Evolutionary conservation across 2,329 filamentous ascomycete genomes (phyloP).

Genomic region (Apiospora saccharicola): DNA sequence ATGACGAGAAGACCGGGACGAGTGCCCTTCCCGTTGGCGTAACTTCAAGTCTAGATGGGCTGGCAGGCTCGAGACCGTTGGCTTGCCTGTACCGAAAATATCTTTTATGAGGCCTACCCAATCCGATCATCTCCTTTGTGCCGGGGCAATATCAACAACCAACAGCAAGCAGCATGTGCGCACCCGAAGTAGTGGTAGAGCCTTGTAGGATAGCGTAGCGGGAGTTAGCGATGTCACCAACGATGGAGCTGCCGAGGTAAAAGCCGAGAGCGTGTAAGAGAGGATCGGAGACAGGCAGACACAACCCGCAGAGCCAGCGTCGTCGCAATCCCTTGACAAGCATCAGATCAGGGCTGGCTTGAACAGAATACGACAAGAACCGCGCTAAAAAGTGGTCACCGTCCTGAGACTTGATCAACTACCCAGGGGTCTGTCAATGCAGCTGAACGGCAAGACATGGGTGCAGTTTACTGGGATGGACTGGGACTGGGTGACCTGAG

Average conservation of each 20-base stretch:
- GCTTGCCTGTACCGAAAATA: background rate
- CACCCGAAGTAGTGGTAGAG: background rate
- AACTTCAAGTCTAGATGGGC: background rate
- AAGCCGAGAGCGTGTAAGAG: background rate
- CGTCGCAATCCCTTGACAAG: background rate
- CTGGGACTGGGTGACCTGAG: slow-evolving; percentile 1
- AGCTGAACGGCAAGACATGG: slow-evolving; percentile 17
- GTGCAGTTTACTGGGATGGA: slow-evolving; percentile 4
- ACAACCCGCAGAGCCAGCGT: background rate
- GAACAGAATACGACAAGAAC: background rate
- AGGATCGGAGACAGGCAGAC: background rate
- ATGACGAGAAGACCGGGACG: background rate
- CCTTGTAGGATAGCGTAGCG: slow-evolving; percentile 1
- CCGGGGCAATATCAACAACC: background rate
- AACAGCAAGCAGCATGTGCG: slow-evolving; percentile 6
- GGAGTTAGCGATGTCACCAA: slow-evolving; percentile 2
- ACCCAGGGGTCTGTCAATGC: background rate
- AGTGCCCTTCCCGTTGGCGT: background rate
- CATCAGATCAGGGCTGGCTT: background rate
- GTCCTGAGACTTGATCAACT: slow-evolving; percentile 4
- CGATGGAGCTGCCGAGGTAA: slow-evolving; percentile 8
- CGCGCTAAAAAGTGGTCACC: background rate
- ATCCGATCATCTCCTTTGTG: slow-evolving; percentile 1
- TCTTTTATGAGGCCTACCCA: background rate
- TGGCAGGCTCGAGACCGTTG: background rate